Evolutionary conservation across 305 asterid genomes (phyloP).

Genomic region (Vinca major): DNA sequence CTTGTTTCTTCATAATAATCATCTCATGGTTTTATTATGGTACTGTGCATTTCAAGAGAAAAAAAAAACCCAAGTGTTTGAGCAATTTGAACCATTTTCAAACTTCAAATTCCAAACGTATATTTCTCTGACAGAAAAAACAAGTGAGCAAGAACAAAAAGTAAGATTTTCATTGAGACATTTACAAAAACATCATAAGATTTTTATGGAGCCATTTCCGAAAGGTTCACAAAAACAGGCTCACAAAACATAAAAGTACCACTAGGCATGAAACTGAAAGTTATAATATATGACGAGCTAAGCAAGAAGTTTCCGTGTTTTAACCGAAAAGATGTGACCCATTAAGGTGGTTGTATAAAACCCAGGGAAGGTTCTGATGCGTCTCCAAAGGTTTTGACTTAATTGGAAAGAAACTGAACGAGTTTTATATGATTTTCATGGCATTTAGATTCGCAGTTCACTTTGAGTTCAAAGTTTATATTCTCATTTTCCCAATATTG

Average conservation of each 20-base stretch:
- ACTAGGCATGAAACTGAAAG: not conserved
- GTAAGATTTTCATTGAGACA: not conserved
- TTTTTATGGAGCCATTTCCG: no score
- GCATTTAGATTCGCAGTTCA: not conserved
- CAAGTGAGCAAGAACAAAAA: not conserved
- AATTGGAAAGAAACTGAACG: not conserved
- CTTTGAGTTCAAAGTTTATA: not conserved
- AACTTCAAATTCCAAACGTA: not conserved
- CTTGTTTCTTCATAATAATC: no score
- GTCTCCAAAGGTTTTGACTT: not conserved
- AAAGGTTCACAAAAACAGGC: no score
- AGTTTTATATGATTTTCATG: not conserved
- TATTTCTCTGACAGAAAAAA: not conserved
- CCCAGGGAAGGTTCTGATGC: not conserved
- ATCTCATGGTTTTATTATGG: no score
- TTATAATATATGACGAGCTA: no score
- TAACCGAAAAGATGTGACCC: not conserved
- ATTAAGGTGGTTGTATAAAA: not conserved
- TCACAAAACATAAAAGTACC: not conserved
- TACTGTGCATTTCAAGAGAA: not conserved
- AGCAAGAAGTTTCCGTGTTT: not conserved
- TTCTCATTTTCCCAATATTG: not conserved
- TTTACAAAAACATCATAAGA: not conserved
- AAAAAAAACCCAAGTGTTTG: not conserved
- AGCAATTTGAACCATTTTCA: not conserved